phyloP scores from a whole-genome alignment of 345 rosid genomes.

The Lepidium africanum region DNA sequence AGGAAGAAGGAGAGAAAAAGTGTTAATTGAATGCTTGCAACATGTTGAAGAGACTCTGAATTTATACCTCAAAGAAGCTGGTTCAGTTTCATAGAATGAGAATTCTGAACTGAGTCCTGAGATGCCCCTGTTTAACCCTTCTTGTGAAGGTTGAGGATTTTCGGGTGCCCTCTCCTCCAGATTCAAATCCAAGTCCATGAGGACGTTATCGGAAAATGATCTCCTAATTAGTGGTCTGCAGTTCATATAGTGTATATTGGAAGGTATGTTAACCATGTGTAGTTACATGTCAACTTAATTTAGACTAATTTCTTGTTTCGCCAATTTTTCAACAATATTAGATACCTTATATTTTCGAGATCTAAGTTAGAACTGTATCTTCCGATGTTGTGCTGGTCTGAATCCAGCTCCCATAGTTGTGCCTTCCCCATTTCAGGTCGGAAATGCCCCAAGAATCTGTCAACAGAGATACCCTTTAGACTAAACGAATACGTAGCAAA shows the following conservation, averaged over 20 bases:
- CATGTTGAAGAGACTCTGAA: background rate
- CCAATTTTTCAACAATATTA: background rate
- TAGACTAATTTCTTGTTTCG: background rate
- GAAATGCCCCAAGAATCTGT: constrained; percentile 31
- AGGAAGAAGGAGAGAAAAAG: background rate
- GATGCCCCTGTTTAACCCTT: constrained; percentile 15
- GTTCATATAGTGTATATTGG: background rate
- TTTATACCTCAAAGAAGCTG: constrained; percentile 17
- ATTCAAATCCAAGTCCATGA: constrained; percentile 12
- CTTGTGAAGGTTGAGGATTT: constrained; percentile 17
- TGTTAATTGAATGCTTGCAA: background rate
- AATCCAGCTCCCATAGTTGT: constrained; percentile 26
- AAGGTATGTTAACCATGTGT: background rate
- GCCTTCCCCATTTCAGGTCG: constrained; percentile 20
- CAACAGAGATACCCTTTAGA: background rate
- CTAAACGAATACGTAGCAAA: background rate
- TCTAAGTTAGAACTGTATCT: constrained; percentile 27
- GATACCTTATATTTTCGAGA: constrained; percentile 19
- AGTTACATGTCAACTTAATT: background rate
- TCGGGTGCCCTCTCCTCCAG: constrained; percentile 15
- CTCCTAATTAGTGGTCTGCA: constrained; percentile 27
- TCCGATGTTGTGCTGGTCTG: constrained; percentile 17
- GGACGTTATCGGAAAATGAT: constrained; percentile 25
- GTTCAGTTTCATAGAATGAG: constrained; percentile 18
- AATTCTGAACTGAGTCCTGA: constrained; percentile 19